Percentiles rank a stretch among this genome's conserved stretches.
phyloP scores from a whole-genome alignment of 257 asterid species.

The Lavandula angustifolia region DNA sequence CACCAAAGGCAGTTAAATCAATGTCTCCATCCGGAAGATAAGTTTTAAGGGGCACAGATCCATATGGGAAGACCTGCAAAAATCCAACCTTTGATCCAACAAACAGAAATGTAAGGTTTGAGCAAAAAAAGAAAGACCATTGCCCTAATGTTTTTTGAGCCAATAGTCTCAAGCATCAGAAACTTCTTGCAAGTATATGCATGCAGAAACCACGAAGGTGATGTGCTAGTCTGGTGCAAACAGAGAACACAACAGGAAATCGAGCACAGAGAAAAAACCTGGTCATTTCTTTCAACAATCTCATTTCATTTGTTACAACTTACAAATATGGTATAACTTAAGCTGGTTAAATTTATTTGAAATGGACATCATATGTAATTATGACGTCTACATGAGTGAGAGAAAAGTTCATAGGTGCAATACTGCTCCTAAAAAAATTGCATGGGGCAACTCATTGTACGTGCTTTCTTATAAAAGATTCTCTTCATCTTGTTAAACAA shows the following conservation, averaged over 20 bases:
- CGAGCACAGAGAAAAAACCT: not conserved
- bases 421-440: not conserved
- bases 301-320: not conserved
- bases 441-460: not conserved
- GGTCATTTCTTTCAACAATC: not conserved
- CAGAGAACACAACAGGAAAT: not conserved
- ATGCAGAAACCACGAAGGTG: conserved; percentile 3
- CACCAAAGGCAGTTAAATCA: conserved; percentile 81
- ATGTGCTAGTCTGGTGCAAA: not conserved
- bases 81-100: conserved; percentile 22
- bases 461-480: not conserved
- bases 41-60: conserved; percentile 93
- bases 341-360: not conserved
- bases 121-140: not conserved
- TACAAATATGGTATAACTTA: not conserved
- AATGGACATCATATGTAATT: not conserved
- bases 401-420: not conserved
- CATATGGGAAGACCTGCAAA: conserved; percentile 81
- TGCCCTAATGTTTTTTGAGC: not conserved
- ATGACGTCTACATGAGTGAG: conserved; percentile 1
- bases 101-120: conserved; percentile 3
- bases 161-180: conserved; percentile 1
- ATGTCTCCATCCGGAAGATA: conserved; percentile 98
- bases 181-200: conserved; percentile 14
- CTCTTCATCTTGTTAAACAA: conserved; percentile 9